phyloP scores from a whole-genome alignment of 179 eudicot genomes.

The Pouteria campechiana region DNA sequence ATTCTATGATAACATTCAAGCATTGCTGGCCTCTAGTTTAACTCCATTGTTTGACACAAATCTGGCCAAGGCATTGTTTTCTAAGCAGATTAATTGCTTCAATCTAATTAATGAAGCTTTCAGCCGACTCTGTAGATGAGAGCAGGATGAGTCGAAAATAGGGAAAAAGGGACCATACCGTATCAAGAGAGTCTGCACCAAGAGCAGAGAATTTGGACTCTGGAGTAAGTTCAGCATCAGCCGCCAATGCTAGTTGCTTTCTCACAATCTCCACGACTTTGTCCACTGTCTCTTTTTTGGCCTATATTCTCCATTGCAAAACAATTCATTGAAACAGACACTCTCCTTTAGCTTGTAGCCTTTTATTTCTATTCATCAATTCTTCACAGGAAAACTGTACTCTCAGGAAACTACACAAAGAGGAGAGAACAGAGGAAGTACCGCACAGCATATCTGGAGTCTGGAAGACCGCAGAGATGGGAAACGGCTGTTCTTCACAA shows the following conservation, averaged over 20 bases:
- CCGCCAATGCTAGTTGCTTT: conserved; percentile 26
- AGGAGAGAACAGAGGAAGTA: background rate
- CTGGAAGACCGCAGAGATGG: conserved; percentile 11
- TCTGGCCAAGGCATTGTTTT: too few species aligned
- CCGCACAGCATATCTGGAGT: conserved; percentile 17
- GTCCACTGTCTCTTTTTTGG: conserved; percentile 33
- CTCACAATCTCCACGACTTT: conserved; percentile 32
- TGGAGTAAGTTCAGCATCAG: conserved; percentile 27
- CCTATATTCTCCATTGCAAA: too few species aligned
- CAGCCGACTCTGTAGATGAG: background rate
- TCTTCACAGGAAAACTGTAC: background rate
- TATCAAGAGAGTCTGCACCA: conserved; percentile 43
- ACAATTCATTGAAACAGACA: background rate
- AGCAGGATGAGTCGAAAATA: background rate
- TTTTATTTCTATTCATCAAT: background rate
- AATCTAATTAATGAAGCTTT: too few species aligned
- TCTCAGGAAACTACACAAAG: background rate
- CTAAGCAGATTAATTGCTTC: too few species aligned
- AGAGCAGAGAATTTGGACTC: conserved; percentile 25
- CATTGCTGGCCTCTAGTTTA: too few species aligned
- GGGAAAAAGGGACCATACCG: conserved; percentile 10
- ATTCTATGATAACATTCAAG: too few species aligned
- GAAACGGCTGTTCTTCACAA: conserved; percentile 12
- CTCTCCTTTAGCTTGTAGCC: background rate
- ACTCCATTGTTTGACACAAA: too few species aligned